A percentile compares a stretch with the other conserved stretches of the same genome.
Evolutionary conservation across 192 early-diverging fungal genomes (phyloP).

Genomic region (Entophlyctis helioformis): DNA sequence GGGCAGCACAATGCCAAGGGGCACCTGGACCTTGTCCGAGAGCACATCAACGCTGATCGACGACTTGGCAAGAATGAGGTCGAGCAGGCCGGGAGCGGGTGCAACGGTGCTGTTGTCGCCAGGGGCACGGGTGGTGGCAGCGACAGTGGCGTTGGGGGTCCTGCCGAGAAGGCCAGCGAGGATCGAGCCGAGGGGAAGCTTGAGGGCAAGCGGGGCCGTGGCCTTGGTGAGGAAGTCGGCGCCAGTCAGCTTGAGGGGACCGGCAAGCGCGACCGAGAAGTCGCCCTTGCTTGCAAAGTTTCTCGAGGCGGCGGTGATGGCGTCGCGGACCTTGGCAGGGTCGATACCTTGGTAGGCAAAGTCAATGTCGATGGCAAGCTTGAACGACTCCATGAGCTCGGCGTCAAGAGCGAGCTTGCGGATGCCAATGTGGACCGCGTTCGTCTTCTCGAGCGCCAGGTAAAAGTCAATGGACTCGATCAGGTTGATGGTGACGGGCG

Average conservation of each 20-base stretch:
- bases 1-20: constrained; percentile 10
- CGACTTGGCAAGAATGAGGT: too few relatives aligned
- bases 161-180: not conserved
- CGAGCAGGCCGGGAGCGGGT: too few relatives aligned
- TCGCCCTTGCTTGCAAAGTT: constrained; percentile 7
- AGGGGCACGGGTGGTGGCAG: constrained; percentile 4
- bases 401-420: constrained; percentile 9
- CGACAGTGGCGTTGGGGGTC: constrained; percentile 5
- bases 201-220: constrained; percentile 14
- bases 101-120: too few relatives aligned
- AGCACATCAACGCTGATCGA: constrained; percentile 7
- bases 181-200: constrained; percentile 11
- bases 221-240: constrained; percentile 13
- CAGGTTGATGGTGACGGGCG: constrained; percentile 10
- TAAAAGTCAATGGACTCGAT: constrained; percentile 12
- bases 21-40: constrained; percentile 5
- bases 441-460: constrained; percentile 12
- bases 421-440: constrained; percentile 9
- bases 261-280: constrained; percentile 11
- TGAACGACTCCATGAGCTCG: constrained; percentile 13
- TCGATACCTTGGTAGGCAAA: constrained; percentile 12
- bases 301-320: constrained; percentile 12
- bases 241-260: constrained; percentile 13
- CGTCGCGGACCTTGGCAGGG: constrained; percentile 6
- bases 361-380: constrained; percentile 14